Evolutionary conservation across 495 filamentous ascomycete species (phyloP), one percentile per base, ranked within the genome.

Genomic region (Xeromyces bisporus): DNA sequence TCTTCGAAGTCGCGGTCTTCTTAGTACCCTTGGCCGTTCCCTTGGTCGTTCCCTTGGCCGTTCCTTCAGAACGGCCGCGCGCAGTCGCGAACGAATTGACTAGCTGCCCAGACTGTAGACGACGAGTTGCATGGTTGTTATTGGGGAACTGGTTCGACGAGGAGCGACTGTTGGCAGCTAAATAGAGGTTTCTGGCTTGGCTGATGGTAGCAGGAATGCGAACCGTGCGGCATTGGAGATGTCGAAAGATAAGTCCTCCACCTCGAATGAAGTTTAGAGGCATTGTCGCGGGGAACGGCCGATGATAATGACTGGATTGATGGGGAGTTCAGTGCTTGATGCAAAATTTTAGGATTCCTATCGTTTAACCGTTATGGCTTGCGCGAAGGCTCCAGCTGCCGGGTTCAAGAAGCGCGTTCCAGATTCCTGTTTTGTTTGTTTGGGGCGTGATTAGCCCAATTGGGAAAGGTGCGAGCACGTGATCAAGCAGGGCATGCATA

Each of bases 31-130:
- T 37, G 9, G 26, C 11, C 13, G 28, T 20, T 13, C 43, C 48
- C n/a, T n/a, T n/a, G 7, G 48, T 49, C 29, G 49, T 42, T 7
- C 34, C 46, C 33, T 51, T 53, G 1, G 51, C 42, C 29, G 49
- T 42, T 7, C 34, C 46, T 35, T 51, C 51, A 1, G 51, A 42
- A 31, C 44, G 23, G 15, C 26, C 33, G 15, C 34, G 26, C 12
- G 15, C 13, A n/a, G 56, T 59, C 25, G 56, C 47, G 36, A 51
- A 58, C 5, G 36, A 34, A 17, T 37, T 43, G 15, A 42, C n/a
- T 18, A 44, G 31, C 15, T 13, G 26, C 15, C 26, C 23, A 14
- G 39, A 26, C 2, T 37, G 15, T 2, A 33, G 11, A 11, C 13
- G 17, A 26, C 31, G 30, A 1, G 32, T 24, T 0, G 29, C 21